phyloP scores from a whole-genome alignment of 2,329 filamentous ascomycete species.

The Atkinsonella texensis region DNA sequence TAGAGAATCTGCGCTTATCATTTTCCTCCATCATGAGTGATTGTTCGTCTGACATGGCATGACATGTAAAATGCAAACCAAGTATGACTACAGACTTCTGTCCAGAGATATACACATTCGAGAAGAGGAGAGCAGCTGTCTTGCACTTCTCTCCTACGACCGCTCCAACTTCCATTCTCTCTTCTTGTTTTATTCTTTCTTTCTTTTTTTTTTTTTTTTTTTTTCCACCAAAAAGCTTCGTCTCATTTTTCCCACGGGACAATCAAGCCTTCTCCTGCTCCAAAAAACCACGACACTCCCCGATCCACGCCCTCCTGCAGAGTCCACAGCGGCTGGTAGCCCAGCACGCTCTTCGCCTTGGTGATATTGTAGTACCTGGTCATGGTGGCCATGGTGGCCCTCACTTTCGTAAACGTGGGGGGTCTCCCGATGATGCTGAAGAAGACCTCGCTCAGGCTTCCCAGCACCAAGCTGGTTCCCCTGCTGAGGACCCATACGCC shows the following conservation, averaged over 20 bases:
- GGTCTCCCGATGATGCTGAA: conserved; percentile 36
- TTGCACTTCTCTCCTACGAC: too few species aligned
- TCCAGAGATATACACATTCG: too few species aligned
- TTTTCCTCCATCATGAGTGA: too few species aligned
- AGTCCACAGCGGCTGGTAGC: conserved; percentile 55
- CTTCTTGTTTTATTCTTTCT: too few species aligned
- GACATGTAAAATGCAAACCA: too few species aligned
- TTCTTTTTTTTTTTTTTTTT: too few species aligned
- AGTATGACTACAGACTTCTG: too few species aligned
- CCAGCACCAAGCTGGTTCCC: conserved; percentile 39
- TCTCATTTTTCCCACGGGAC: too few species aligned
- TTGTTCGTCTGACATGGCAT: too few species aligned
- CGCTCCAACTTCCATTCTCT: neutral
- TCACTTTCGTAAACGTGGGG: conserved; percentile 46
- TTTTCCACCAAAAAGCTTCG: neutral
- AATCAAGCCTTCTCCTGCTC: conserved; percentile 29
- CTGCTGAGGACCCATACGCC: conserved; percentile 43
- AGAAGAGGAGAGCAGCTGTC: too few species aligned
- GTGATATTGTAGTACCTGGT: conserved; percentile 66
- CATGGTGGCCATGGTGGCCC: conserved; percentile 58
- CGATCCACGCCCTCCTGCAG: conserved; percentile 51
- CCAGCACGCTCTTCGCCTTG: conserved; percentile 60
- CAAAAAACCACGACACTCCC: conserved; percentile 41
- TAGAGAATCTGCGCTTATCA: too few species aligned
- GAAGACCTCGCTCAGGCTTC: conserved; percentile 40